These are phyloP conservation scores for Phoenix dactylifera DNA, from an alignment of 176 grass and related monocot species.

Conservation along the genomic window DNA sequence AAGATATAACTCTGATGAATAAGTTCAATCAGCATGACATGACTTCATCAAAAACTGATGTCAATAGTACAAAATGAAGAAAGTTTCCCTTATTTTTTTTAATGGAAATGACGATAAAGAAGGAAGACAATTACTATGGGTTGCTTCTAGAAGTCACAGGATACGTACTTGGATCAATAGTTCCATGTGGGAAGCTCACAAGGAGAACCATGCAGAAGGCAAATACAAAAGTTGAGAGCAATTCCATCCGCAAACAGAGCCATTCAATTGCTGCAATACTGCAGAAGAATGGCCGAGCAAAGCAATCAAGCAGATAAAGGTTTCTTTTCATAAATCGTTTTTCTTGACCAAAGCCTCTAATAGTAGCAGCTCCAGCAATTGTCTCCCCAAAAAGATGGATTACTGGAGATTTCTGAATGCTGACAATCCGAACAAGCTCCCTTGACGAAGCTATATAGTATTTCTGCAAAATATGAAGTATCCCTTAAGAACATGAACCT, in stretches of 20 bases:
- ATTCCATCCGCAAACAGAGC: constrained; percentile 94
- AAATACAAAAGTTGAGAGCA: constrained; percentile 91
- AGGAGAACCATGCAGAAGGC: constrained; percentile 97
- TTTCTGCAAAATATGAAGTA: constrained; percentile 47
- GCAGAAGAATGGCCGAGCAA: constrained; percentile 87
- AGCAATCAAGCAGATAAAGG: constrained; percentile 86
- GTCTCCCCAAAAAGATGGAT: constrained; percentile 98
- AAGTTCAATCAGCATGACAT: too few relatives aligned
- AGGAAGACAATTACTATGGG: too few relatives aligned
- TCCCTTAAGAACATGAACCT: too few relatives aligned
- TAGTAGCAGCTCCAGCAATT: constrained; percentile 87
- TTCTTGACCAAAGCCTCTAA: constrained; percentile 93
- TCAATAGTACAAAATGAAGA: too few relatives aligned
- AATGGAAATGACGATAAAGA: too few relatives aligned
- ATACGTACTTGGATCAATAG: constrained; percentile 96
- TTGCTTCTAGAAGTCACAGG: constrained; percentile 8
- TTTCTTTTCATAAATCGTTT: constrained; percentile 98
- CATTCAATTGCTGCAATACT: constrained; percentile 98
- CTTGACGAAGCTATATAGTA: constrained; percentile 99
- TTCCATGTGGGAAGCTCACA: constrained; percentile 90
- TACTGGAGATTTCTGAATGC: constrained; percentile 94
- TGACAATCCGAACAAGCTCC: constrained; percentile 83
- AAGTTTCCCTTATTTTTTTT: too few relatives aligned
- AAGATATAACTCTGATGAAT: too few relatives aligned
- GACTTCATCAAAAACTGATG: too few relatives aligned